These are phyloP conservation scores for Phyllostachys edulis DNA, from an alignment of 176 grass and related monocot species.

Conservation along the genomic window DNA sequence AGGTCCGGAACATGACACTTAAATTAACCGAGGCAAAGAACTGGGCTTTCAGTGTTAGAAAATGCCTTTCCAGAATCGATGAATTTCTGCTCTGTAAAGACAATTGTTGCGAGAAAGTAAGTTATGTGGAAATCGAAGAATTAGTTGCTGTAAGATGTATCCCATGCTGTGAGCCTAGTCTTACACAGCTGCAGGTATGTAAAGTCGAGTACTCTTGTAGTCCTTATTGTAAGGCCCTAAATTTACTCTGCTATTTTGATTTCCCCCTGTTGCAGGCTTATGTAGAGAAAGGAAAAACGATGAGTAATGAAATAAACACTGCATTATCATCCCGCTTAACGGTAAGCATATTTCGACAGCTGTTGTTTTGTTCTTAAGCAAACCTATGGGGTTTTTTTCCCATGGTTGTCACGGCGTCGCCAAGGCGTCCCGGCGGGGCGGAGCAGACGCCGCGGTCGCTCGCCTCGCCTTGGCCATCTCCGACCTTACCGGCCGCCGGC, in stretches of 20 bases:
- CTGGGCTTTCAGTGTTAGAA: slow-evolving; percentile 60
- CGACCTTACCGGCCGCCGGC: too few relatives aligned
- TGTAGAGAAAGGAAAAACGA: slow-evolving; percentile 51
- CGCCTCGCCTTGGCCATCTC: too few relatives aligned
- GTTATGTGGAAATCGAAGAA: slow-evolving; percentile 61
- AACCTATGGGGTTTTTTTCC: background rate
- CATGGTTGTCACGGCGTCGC: too few relatives aligned
- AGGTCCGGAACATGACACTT: slow-evolving; percentile 67
- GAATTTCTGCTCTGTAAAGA: slow-evolving; percentile 34
- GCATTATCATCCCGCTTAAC: slow-evolving; percentile 61
- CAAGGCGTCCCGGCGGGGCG: too few relatives aligned
- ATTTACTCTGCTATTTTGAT: slow-evolving; percentile 29
- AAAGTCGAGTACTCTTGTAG: background rate
- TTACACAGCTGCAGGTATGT: slow-evolving; percentile 65
- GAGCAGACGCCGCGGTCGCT: too few relatives aligned
- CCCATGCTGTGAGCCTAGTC: slow-evolving; percentile 45
- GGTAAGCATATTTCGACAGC: slow-evolving; percentile 45
- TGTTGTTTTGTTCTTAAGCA: slow-evolving; percentile 13
- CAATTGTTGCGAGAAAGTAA: slow-evolving; percentile 54
- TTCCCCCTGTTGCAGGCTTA: slow-evolving; percentile 48
- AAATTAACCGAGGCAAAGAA: slow-evolving; percentile 63
- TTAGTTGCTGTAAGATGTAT: slow-evolving; percentile 52
- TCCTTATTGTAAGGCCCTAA: background rate
- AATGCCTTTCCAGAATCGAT: slow-evolving; percentile 59
- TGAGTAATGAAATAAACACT: slow-evolving; percentile 61